Percentiles rank a stretch among this genome's conserved stretches.
Evolutionary conservation across 1,284 basidiomycete genomes (phyloP).

Genomic region (Golubevia pallescens): DNA sequence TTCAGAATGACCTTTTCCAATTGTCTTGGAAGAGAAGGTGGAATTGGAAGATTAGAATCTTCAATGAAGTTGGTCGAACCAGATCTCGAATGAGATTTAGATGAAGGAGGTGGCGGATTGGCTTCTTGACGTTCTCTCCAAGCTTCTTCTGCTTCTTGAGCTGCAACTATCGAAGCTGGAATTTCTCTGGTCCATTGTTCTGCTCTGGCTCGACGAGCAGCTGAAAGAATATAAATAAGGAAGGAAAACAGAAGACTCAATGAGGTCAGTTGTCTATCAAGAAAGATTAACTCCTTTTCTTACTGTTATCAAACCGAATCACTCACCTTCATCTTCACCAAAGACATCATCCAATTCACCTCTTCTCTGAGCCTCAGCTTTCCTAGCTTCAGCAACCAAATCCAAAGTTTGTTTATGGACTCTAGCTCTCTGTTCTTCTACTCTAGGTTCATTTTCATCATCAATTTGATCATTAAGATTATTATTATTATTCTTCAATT

Average conservation of each 20-base stretch:
- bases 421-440: too few relatives aligned
- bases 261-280: background rate
- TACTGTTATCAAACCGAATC: background rate
- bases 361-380: too few relatives aligned
- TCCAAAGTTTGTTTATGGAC: too few relatives aligned
- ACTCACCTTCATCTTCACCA: conserved; percentile 34
- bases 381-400: too few relatives aligned
- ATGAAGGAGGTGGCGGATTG: conserved; percentile 8
- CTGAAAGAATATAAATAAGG: background rate
- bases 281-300: background rate
- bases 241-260: too few relatives aligned
- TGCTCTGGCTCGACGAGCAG: conserved; percentile 19
- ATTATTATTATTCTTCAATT: too few relatives aligned
- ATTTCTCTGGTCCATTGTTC: conserved; percentile 64
- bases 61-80: too few relatives aligned
- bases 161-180: conserved; percentile 56
- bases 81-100: background rate
- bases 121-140: conserved; percentile 35
- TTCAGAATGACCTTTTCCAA: conserved; percentile 90
- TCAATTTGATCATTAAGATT: too few relatives aligned
- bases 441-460: too few relatives aligned
- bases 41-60: conserved; percentile 28
- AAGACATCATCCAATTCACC: conserved; percentile 36
- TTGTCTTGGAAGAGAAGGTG: conserved; percentile 82
- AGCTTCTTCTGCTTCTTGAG: conserved; percentile 55